A percentile compares a stretch with the other conserved stretches of the same genome.
Evolutionary conservation across 768 basidiomycete species (phyloP).

Genomic region (Glaciozyma martinii): DNA sequence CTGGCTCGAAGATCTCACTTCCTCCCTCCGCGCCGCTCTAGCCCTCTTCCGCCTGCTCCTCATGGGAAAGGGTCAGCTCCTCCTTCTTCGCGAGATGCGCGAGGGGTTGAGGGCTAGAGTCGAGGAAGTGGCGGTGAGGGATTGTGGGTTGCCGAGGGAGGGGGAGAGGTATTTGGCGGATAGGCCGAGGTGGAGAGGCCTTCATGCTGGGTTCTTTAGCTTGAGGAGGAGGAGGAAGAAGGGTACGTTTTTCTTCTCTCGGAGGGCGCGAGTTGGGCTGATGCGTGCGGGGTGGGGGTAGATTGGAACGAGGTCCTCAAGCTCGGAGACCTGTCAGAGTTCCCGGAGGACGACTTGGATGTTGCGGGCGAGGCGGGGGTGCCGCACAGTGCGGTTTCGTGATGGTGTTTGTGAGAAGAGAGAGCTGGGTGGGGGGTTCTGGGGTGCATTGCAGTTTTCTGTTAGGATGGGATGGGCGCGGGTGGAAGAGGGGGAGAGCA

Average conservation of each 20-base stretch:
- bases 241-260: conserved; percentile 3
- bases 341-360: conserved; percentile 9
- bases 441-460: too few relatives aligned
- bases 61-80: conserved; percentile 54
- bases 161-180: conserved; percentile 9
- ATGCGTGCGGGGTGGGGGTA: background rate
- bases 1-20: conserved; percentile 76
- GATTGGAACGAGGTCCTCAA: conserved; percentile 31
- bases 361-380: background rate
- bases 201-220: conserved; percentile 19
- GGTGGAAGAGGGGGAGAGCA: too few relatives aligned
- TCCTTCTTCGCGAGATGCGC: conserved; percentile 50
- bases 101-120: conserved; percentile 43
- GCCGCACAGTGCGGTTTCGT: background rate
- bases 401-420: background rate
- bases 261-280: background rate
- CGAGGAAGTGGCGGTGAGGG: conserved; percentile 20
- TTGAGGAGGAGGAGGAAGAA: conserved; percentile 27
- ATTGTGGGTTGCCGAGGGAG: conserved; percentile 24
- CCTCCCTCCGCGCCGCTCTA: conserved; percentile 65
- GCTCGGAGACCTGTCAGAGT: conserved; percentile 22
- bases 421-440: too few relatives aligned
- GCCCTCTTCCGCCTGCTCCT: conserved; percentile 55
- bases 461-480: too few relatives aligned
- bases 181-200: conserved; percentile 11